Evolutionary conservation across 2,329 filamentous ascomycete species (phyloP).

Genomic region (Clarireedia monteithiana): DNA sequence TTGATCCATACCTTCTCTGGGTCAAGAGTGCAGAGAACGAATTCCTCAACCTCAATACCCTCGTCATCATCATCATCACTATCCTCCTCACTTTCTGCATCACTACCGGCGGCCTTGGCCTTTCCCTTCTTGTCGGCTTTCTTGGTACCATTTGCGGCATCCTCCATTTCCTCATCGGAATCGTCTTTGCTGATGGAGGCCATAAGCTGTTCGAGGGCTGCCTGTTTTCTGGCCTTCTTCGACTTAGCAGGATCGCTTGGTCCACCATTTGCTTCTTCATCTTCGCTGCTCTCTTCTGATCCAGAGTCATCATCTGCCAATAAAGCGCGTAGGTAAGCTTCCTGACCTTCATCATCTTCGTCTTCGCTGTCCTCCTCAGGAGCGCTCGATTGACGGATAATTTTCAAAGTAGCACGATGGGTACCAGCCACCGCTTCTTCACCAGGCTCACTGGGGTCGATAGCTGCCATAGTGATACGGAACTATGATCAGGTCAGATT

Average conservation of each 20-base stretch:
- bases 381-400: slow-evolving; percentile 67
- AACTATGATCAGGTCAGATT: slow-evolving; percentile 49
- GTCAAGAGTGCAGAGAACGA: slow-evolving; percentile 92
- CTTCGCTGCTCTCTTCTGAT: slow-evolving; percentile 36
- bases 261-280: slow-evolving; percentile 73
- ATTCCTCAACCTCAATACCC: slow-evolving; percentile 70
- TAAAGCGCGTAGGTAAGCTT: slow-evolving; percentile 53
- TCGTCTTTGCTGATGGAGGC: slow-evolving; percentile 54
- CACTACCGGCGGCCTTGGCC: slow-evolving; percentile 51
- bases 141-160: slow-evolving; percentile 54
- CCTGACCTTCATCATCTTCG: slow-evolving; percentile 54
- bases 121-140: slow-evolving; percentile 63
- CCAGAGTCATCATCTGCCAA: slow-evolving; percentile 48
- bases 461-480: slow-evolving; percentile 96
- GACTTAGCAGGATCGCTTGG: slow-evolving; percentile 87
- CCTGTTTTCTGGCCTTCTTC: slow-evolving; percentile 76
- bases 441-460: slow-evolving; percentile 77
- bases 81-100: slow-evolving; percentile 44
- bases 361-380: slow-evolving; percentile 53
- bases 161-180: slow-evolving; percentile 66
- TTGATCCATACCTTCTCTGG: slow-evolving; percentile 66
- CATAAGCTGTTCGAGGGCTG: slow-evolving; percentile 70
- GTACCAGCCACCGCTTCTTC: slow-evolving; percentile 52
- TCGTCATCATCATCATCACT: slow-evolving; percentile 48
- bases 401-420: slow-evolving; percentile 78